phyloP scores from a whole-genome alignment of 331 rosid genomes.

The Cucumis variabilis region DNA sequence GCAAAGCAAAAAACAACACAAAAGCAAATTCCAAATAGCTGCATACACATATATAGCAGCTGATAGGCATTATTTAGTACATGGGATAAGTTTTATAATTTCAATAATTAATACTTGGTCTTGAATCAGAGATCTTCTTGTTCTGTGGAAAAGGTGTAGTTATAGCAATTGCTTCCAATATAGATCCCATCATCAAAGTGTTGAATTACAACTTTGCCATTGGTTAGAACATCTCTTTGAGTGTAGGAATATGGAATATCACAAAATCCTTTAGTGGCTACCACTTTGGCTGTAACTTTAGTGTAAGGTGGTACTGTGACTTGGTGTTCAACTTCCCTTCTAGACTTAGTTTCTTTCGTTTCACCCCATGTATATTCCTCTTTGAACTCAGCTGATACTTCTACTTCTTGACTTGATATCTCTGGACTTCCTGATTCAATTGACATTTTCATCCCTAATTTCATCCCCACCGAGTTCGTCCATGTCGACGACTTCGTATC shows the following conservation, averaged over 20 bases:
- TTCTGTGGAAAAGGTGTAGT: not conserved
- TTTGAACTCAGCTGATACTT: not conserved
- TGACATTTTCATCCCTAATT: slow-evolving; percentile 15
- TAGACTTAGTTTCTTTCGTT: not conserved
- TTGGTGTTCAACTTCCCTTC: slow-evolving; percentile 21
- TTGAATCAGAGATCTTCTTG: slow-evolving; percentile 10
- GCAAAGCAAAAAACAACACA: not conserved
- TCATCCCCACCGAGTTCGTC: not conserved
- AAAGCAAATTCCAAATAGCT: not conserved
- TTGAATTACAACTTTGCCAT: slow-evolving; percentile 20
- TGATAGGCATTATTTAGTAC: not conserved
- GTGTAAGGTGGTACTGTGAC: not conserved
- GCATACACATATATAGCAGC: not conserved
- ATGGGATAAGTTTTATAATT: not conserved
- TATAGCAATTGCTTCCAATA: slow-evolving; percentile 3
- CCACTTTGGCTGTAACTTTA: not conserved
- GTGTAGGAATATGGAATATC: slow-evolving; percentile 16
- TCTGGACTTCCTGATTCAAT: not conserved
- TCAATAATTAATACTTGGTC: not conserved
- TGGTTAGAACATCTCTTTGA: slow-evolving; percentile 18
- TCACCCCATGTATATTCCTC: not conserved
- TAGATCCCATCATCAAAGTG: slow-evolving; percentile 25
- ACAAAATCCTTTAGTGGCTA: slow-evolving; percentile 12
- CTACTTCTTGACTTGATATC: not conserved
- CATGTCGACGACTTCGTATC: not conserved